phyloP scores from a whole-genome alignment of 306 rosid species.

The Malus fusca region DNA sequence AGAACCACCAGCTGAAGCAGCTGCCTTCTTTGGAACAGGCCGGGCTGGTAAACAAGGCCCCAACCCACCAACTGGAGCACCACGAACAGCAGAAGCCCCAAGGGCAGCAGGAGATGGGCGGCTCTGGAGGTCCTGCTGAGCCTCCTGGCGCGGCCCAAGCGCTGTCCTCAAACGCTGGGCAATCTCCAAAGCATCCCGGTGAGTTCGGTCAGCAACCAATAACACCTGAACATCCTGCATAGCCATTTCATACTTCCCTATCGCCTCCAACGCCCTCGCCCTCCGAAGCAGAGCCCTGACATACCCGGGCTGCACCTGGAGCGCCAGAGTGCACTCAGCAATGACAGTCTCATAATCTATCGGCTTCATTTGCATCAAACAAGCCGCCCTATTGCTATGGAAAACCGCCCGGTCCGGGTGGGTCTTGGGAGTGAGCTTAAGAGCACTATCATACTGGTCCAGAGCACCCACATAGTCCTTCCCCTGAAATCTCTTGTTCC shows the following conservation, averaged over 20 bases:
- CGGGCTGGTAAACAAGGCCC: slow-evolving; percentile 86
- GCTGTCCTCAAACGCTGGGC: slow-evolving; percentile 67
- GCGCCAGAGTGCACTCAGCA: slow-evolving; percentile 86
- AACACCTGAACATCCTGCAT: slow-evolving; percentile 76
- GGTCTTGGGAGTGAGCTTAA: slow-evolving; percentile 67
- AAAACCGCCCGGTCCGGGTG: slow-evolving; percentile 80
- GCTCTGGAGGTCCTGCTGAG: slow-evolving; percentile 93
- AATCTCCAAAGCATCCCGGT: slow-evolving; percentile 75
- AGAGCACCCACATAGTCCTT: slow-evolving; percentile 88
- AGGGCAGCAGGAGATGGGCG: slow-evolving; percentile 99
- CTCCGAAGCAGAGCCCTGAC: slow-evolving; percentile 83
- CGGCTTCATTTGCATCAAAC: slow-evolving; percentile 96
- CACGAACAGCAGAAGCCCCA: slow-evolving; percentile 93
- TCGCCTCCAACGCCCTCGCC: slow-evolving; percentile 78
- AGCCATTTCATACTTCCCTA: slow-evolving; percentile 78
- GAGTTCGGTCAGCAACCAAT: slow-evolving; percentile 65
- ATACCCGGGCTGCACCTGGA: slow-evolving; percentile 78
- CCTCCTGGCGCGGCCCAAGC: slow-evolving; percentile 74
- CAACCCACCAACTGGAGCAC: slow-evolving; percentile 82
- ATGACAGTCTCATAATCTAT: slow-evolving; percentile 76
- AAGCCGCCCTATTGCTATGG: slow-evolving; percentile 89
- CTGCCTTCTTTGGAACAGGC: slow-evolving; percentile 51
- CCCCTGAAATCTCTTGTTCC: slow-evolving; percentile 68
- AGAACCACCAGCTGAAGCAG: slow-evolving; percentile 26
- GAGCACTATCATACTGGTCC: slow-evolving; percentile 81